Evolutionary conservation across 23 red algal species (phyloP).

Genomic region (Agarophyton chilense): DNA sequence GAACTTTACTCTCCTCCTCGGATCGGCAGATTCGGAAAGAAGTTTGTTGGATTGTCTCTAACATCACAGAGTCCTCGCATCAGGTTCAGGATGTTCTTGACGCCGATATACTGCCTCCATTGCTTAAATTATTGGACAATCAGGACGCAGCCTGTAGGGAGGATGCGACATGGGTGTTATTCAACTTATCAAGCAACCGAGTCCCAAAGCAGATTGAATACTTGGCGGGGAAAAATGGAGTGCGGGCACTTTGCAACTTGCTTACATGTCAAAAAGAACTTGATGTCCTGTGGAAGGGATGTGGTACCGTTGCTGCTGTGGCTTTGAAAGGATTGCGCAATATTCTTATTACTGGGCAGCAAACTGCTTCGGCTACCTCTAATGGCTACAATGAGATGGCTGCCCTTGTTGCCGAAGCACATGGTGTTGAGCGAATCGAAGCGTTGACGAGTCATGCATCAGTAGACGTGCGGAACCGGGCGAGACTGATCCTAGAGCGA

Average conservation of each 20-base stretch:
- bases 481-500: slow-evolving; percentile 64
- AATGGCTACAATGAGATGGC: slow-evolving; percentile 80
- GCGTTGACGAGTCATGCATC: slow-evolving; percentile 66
- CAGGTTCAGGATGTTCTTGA: slow-evolving; percentile 95
- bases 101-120: slow-evolving; percentile 86
- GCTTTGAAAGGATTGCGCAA: slow-evolving; percentile 92
- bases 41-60: slow-evolving; percentile 97
- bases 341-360: slow-evolving; percentile 81
- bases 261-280: slow-evolving; percentile 86
- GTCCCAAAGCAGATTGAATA: slow-evolving; percentile 77
- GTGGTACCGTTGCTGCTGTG: slow-evolving; percentile 87
- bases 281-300: slow-evolving; percentile 97
- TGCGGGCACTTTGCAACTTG: slow-evolving; percentile 83
- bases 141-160: slow-evolving; percentile 89
- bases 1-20: slow-evolving; percentile 75
- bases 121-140: slow-evolving; percentile 79
- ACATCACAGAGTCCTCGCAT: slow-evolving; percentile 99
- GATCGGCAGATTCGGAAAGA: slow-evolving; percentile 95
- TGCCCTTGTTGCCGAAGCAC: slow-evolving; percentile 79
- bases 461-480: slow-evolving; percentile 74
- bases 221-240: slow-evolving; percentile 75
- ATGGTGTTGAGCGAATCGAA: slow-evolving; percentile 95
- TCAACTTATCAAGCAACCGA: slow-evolving; percentile 88
- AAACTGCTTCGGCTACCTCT: slow-evolving; percentile 29
- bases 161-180: slow-evolving; percentile 97